phyloP scores from a whole-genome alignment of 2,329 filamentous ascomycete species.

The Aspergillus sp. region DNA sequence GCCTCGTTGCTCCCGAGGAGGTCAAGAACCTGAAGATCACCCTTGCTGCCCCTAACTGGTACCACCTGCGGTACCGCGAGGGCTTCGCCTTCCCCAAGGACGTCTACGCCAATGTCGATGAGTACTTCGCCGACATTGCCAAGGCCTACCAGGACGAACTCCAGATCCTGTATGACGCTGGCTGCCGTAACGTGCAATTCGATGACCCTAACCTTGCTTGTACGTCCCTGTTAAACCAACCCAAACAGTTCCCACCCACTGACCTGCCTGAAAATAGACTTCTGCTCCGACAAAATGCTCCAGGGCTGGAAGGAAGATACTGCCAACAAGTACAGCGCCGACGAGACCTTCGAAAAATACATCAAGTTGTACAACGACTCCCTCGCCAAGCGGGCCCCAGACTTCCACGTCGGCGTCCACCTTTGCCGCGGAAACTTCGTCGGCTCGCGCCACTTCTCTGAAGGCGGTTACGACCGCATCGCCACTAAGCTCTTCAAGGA shows the following conservation, averaged over 20 bases:
- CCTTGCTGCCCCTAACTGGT: slow-evolving; percentile 66
- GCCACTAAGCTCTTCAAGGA: slow-evolving; percentile 65
- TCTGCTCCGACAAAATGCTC: slow-evolving; percentile 71
- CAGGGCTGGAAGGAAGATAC: slow-evolving; percentile 67
- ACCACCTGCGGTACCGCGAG: slow-evolving; percentile 63
- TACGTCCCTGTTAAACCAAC: slow-evolving; percentile 48
- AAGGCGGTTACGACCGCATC: slow-evolving; percentile 67
- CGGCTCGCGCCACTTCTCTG: slow-evolving; percentile 64
- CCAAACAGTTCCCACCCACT: neutral
- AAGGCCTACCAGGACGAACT: slow-evolving; percentile 66
- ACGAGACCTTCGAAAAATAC: slow-evolving; percentile 72
- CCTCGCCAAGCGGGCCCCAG: slow-evolving; percentile 61
- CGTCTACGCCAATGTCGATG: slow-evolving; percentile 57
- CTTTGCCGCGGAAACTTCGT: slow-evolving; percentile 69
- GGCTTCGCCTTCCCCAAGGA: slow-evolving; percentile 57
- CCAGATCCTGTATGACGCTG: slow-evolving; percentile 60
- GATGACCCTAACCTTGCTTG: slow-evolving; percentile 68
- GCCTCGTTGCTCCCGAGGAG: slow-evolving; percentile 57
- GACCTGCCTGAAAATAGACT: slow-evolving; percentile 51
- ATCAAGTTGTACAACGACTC: slow-evolving; percentile 75
- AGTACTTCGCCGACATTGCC: slow-evolving; percentile 66
- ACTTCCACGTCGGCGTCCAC: slow-evolving; percentile 76
- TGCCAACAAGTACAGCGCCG: slow-evolving; percentile 66
- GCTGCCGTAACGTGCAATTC: slow-evolving; percentile 66
- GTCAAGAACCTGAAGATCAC: slow-evolving; percentile 69